Conservation (phyloP, 164 flowering plant genomes). For the Stephania yunnanensis region DNA sequence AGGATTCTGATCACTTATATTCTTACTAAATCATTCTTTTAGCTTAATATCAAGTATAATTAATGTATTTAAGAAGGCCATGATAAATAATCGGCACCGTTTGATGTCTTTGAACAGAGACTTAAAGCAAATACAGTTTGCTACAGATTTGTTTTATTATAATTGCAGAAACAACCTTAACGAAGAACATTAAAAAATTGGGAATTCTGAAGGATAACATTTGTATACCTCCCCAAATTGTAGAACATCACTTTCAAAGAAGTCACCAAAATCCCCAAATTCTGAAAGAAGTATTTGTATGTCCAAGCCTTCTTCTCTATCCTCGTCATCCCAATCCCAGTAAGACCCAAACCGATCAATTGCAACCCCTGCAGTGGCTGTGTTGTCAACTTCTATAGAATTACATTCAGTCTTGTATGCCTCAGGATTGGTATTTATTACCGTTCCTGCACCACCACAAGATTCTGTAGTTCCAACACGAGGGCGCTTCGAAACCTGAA, state of each 20-base stretch:
- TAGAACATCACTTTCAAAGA: slow-evolving; percentile 74
- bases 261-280: slow-evolving; percentile 96
- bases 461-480: slow-evolving; percentile 56
- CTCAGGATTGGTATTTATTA: slow-evolving; percentile 39
- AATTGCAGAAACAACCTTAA: neutral
- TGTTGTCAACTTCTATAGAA: slow-evolving; percentile 45
- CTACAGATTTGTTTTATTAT: neutral
- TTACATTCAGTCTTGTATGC: slow-evolving; percentile 43
- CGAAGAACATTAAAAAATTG: neutral
- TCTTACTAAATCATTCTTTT: too few relatives aligned
- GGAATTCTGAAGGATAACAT: neutral
- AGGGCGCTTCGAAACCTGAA: slow-evolving; percentile 74
- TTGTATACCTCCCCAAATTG: slow-evolving; percentile 87
- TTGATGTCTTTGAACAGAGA: neutral
- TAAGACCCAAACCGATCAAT: slow-evolving; percentile 52
- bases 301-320: slow-evolving; percentile 59
- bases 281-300: slow-evolving; percentile 84
- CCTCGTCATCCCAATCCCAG: slow-evolving; percentile 89
- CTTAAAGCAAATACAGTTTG: neutral
- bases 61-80: neutral
- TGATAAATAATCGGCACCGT: neutral
- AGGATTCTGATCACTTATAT: too few relatives aligned
- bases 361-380: slow-evolving; percentile 43
- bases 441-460: slow-evolving; percentile 51
- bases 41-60: too few relatives aligned